These are phyloP conservation scores for Ceratocystis albifundus DNA, from an alignment of 2,329 filamentous ascomycete genomes.

Conservation along the genomic window DNA sequence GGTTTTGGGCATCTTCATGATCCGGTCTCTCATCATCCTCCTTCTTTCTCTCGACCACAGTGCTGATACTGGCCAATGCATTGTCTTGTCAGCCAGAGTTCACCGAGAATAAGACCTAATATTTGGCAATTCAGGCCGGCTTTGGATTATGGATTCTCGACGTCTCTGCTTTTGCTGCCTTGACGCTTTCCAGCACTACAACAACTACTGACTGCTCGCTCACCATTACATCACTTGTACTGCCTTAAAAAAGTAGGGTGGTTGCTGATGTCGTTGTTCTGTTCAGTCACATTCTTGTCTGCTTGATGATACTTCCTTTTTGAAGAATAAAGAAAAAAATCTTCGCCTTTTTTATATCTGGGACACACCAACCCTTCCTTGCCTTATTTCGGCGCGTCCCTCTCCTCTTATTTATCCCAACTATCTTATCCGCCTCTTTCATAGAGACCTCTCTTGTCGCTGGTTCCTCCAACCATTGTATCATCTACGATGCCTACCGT, in stretches of 20 bases:
- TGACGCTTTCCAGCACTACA: constrained; percentile 18
- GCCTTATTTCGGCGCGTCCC: constrained; percentile 1
- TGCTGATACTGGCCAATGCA: constrained; percentile 20
- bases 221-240: neutral
- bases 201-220: constrained; percentile 16
- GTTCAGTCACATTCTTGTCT: neutral
- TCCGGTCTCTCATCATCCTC: constrained; percentile 2
- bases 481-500: constrained; percentile 19
- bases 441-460: neutral
- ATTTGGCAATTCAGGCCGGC: constrained; percentile 19
- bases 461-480: neutral
- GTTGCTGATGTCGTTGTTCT: constrained; percentile 10
- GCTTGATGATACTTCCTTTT: constrained; percentile 5
- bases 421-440: neutral
- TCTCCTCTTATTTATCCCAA: neutral
- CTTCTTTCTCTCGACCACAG: neutral
- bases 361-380: neutral
- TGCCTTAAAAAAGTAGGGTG: neutral
- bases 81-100: constrained; percentile 14
- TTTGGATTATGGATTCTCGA: constrained; percentile 23
- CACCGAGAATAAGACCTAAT: constrained; percentile 13
- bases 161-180: constrained; percentile 20
- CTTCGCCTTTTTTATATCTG: neutral
- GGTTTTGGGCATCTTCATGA: constrained; percentile 16
- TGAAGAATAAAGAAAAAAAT: constrained; percentile 7